A percentile compares a stretch with the other conserved stretches of the same genome.
These are phyloP conservation scores for Ceratocystis cacaofunesta DNA, from an alignment of 2,329 filamentous ascomycete genomes.

Conservation along the genomic window DNA sequence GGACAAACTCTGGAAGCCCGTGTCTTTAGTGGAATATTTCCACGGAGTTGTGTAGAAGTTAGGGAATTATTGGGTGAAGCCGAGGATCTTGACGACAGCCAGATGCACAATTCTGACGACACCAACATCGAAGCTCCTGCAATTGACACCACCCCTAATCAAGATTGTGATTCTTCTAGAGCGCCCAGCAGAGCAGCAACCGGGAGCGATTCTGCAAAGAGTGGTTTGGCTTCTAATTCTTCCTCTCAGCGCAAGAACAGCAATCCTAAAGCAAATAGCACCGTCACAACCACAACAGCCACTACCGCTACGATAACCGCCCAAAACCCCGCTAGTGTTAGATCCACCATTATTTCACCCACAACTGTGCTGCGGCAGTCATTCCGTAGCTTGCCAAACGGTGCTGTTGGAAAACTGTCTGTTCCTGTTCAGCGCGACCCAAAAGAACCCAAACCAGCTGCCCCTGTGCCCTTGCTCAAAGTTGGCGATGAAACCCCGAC, in stretches of 20 bases:
- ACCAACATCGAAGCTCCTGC: neutral
- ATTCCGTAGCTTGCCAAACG: slow-evolving; percentile 27
- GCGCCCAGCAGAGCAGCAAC: slow-evolving; percentile 12
- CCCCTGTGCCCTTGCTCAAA: slow-evolving; percentile 92
- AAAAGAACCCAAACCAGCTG: slow-evolving; percentile 60
- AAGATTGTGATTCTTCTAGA: slow-evolving; percentile 18
- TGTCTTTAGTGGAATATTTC: slow-evolving; percentile 98
- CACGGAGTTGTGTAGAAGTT: slow-evolving; percentile 84
- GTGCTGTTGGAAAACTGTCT: slow-evolving; percentile 30
- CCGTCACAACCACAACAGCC: neutral
- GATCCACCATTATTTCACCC: slow-evolving; percentile 14
- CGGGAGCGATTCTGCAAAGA: slow-evolving; percentile 37
- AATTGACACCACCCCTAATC: neutral
- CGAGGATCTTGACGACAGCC: slow-evolving; percentile 37
- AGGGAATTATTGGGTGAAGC: slow-evolving; percentile 75
- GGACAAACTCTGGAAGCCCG: slow-evolving; percentile 88
- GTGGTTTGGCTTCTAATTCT: slow-evolving; percentile 30
- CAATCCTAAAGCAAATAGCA: slow-evolving; percentile 6
- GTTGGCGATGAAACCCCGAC: slow-evolving; percentile 94
- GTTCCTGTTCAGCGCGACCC: slow-evolving; percentile 44
- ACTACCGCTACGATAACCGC: neutral
- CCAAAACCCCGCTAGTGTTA: slow-evolving; percentile 6
- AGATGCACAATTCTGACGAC: slow-evolving; percentile 22
- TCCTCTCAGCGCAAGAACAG: slow-evolving; percentile 24
- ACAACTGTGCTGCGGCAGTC: slow-evolving; percentile 18